Evolutionary conservation across 805 yeast genomes (phyloP), one percentile per base, ranked within the genome.

Genomic region (Spathaspora passalidarum): DNA sequence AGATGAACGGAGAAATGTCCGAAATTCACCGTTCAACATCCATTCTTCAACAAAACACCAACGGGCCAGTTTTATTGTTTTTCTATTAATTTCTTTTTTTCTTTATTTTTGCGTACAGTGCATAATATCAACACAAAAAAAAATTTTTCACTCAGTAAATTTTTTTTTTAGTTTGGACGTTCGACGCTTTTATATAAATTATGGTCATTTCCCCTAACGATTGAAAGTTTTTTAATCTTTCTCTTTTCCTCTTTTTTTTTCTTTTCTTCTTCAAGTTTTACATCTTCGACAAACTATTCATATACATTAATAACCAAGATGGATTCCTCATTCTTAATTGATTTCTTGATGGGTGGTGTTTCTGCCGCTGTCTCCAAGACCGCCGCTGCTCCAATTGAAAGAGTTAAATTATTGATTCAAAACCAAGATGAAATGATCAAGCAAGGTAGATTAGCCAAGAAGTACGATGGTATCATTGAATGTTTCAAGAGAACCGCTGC

Each of bases 311-410:
- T 18, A 48, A 37, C 26, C 40, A 39, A 48, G 49, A 54, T 54
- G 57, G 56, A 50, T 48, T 44, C 32, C 38, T 54, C 61, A 48
- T 68, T 68, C 62, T 47, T 68, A 48, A 54, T 66, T 56, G 71
- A 69, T 56, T 88, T 88, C 82, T 66, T 88, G 76, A 89, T 91
- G 97, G 97, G 97, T 78, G 97, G 97, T 89, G 95, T 90, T 62
- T 89, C 97, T 78, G 97, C 97, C 78, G 97, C 97, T 67, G 91
- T 90, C 78, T 86, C 96, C 61, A 90, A 90, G 84, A 90, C 97
- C 56, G 97, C 95, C 56, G 96, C 96, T 66, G 95, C 96, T 63
- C 96, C 96, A 74, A 89, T 89, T 69, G 96, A 89, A 80, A 86
- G 97, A 81, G 96, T 90, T 70, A 90, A 90, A 81, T 81, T 90